Conservation (phyloP, 306 rosid genomes). For the Hippophae rhamnoides region DNA sequence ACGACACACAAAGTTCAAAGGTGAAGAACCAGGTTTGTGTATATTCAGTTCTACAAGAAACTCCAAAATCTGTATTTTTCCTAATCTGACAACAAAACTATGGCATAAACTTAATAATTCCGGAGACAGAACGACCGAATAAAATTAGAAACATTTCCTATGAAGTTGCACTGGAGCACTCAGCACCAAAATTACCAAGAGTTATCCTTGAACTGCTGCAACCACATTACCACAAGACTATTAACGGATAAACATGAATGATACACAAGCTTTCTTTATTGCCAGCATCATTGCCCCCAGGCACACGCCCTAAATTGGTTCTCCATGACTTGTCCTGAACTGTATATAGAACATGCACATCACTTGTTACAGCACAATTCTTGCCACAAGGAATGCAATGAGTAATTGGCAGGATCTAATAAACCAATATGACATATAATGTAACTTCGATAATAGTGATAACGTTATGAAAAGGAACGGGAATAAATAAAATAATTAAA, state of each 20-base stretch:
- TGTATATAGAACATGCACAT: constrained; percentile 1
- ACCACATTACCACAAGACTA: constrained; percentile 14
- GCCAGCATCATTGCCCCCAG: constrained; percentile 70
- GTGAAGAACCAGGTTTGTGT: too few species aligned
- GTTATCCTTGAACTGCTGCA: constrained; percentile 25
- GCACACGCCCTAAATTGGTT: constrained; percentile 68
- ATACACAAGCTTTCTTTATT: constrained; percentile 17
- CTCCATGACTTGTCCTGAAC: constrained; percentile 14
- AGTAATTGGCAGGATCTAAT: not conserved
- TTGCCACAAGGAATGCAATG: not conserved
- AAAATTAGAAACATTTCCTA: constrained; percentile 26
- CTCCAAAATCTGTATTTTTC: not conserved
- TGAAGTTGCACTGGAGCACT: constrained; percentile 27
- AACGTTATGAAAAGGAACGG: not conserved
- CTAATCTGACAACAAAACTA: constrained; percentile 19
- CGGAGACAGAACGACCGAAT: constrained; percentile 28
- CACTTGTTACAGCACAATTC: not conserved
- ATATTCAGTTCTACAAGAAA: too few species aligned
- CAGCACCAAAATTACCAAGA: constrained; percentile 27
- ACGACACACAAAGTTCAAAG: too few species aligned
- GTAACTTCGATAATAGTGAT: not conserved
- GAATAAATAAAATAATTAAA: not conserved
- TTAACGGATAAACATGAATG: constrained; percentile 10
- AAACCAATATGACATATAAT: not conserved
- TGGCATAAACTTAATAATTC: constrained; percentile 37